phyloP scores from a whole-genome alignment of 2,329 filamentous ascomycete species.

The Scortechinia acanthostroma region DNA sequence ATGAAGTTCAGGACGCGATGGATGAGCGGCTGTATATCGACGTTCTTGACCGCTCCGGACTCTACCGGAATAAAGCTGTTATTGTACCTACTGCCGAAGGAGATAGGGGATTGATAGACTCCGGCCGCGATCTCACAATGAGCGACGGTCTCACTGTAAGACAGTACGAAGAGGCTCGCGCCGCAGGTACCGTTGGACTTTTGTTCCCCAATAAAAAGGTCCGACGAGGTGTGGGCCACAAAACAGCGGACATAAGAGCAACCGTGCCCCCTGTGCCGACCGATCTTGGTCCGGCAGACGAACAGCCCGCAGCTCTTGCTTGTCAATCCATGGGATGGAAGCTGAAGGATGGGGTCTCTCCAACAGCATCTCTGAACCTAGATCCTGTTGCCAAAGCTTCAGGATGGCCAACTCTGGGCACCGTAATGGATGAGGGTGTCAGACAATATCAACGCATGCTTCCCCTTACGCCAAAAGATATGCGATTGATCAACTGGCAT shows the following conservation, averaged over 20 bases:
- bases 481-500: conserved; percentile 65
- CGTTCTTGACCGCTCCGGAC: conserved; percentile 54
- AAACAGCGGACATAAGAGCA: conserved; percentile 11
- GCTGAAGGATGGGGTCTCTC: conserved; percentile 36
- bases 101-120: conserved; percentile 51
- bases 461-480: conserved; percentile 54
- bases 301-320: conserved; percentile 45
- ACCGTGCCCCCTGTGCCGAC: not conserved
- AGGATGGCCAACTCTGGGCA: conserved; percentile 48
- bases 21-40: conserved; percentile 64
- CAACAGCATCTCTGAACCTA: conserved; percentile 41
- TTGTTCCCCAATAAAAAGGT: not conserved
- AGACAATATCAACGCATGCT: conserved; percentile 56
- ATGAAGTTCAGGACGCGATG: conserved; percentile 49
- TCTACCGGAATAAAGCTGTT: conserved; percentile 48
- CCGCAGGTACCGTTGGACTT: conserved; percentile 19
- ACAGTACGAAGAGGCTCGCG: conserved; percentile 40
- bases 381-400: conserved; percentile 38
- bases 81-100: conserved; percentile 49
- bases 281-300: conserved; percentile 33
- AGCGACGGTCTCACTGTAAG: conserved; percentile 42
- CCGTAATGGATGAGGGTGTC: conserved; percentile 60
- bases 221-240: not conserved
- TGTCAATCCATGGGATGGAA: conserved; percentile 53
- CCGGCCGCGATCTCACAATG: conserved; percentile 46